Conservation (phyloP, 345 rosid genomes). For the Boechera stricta region DNA sequence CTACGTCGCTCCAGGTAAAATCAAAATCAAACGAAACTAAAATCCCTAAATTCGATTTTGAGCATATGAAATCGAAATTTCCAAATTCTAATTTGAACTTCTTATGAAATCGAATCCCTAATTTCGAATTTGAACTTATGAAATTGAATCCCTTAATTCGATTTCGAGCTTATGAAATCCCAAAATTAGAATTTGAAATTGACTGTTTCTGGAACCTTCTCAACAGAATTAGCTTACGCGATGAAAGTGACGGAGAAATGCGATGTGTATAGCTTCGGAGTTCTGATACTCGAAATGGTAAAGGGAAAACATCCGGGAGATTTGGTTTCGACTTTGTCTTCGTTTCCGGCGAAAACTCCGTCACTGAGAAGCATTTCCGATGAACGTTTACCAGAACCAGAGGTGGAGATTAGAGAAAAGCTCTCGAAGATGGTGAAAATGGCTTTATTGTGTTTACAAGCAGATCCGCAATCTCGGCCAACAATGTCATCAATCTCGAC, state of each 20-base stretch:
- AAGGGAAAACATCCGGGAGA: constrained; percentile 44
- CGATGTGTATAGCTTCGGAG: constrained; percentile 46
- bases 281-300: constrained; percentile 42
- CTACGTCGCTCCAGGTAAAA: constrained; percentile 50
- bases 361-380: neutral
- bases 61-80: no score
- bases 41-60: neutral
- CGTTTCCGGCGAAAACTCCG: neutral
- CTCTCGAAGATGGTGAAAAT: neutral
- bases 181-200: neutral
- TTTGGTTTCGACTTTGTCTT: constrained; percentile 28
- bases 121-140: neutral
- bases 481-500: constrained; percentile 33
- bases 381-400: constrained; percentile 2
- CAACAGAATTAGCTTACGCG: constrained; percentile 38
- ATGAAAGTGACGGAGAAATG: constrained; percentile 31
- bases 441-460: constrained; percentile 23
- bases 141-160: neutral
- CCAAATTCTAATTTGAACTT: no score
- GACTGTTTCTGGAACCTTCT: neutral
- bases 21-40: neutral
- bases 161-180: neutral
- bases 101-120: neutral
- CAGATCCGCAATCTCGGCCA: constrained; percentile 39
- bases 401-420: neutral